Evolutionary conservation across 2,329 filamentous ascomycete species (phyloP), one percentile per base, ranked within the genome.

Genomic region (Neopestalotiopsis sp.): DNA sequence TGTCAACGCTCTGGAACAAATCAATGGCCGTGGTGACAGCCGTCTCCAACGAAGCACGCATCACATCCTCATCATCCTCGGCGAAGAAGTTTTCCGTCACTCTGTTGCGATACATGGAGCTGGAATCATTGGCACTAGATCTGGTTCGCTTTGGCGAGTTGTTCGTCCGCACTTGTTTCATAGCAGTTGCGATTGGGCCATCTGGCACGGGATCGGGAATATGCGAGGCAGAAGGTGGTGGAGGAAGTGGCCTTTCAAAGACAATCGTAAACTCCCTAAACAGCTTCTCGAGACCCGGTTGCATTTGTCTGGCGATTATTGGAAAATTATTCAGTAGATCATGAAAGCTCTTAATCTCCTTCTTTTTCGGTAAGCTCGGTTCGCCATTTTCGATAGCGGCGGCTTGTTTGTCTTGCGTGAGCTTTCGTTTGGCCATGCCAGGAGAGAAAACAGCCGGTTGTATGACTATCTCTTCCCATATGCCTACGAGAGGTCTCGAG

Each of bases 221-320:
- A 45, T 86, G 81, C 6, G 79, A 77, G 20, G 90, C 87, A 1
- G 90, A 90, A 1, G 89, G 92, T 1, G 92, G 92, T 17, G 92
- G 91, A 2, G 94, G 94, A 5, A 97, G 81, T 5, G 94, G 94
- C 76, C 93, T 94, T 72, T 97, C 93, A 73, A 98, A 91, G 67
- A 95, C 92, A 59, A 89, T 89, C 5, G 90, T 91, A 78, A 99
- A 98, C 74, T 98, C 95, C 70, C 92, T 90, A 77, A 98, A 97
- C 32, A 98, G 83, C 75, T 91, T 91, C 76, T 99, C 95, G 42
- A 99, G 82, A 0, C 96, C 96, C 1, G 92, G 89, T 74, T 98
- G 94, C 94, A 99, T 97, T 80, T 99, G 96, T 70, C 94, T 89
- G 30, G 95, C 94, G 74, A 99, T 98, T 89, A 97, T 93, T 1